Conservation (phyloP, 2,329 filamentous ascomycete genomes). For the Arthrobotrys conoides region DNA sequence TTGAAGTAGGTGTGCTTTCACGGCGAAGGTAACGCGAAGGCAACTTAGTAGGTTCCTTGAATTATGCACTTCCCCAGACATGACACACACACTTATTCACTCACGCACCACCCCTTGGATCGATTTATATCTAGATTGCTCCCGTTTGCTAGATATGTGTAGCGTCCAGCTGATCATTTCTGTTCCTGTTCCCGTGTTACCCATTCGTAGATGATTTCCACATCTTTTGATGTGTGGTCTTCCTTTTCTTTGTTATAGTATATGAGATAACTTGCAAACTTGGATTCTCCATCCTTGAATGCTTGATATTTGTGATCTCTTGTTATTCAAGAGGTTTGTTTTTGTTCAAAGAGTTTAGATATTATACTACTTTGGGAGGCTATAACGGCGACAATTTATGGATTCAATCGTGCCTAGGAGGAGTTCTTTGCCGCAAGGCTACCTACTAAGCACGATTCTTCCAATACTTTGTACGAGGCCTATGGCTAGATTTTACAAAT, state of each 20-base stretch:
- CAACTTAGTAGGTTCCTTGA: constrained; percentile 45
- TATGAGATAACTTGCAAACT: background rate
- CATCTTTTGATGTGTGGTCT: background rate
- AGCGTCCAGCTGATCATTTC: constrained; percentile 11
- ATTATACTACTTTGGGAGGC: background rate
- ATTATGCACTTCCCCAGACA: constrained; percentile 9
- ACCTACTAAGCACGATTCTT: background rate
- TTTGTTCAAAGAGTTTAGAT: background rate
- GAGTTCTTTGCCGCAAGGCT: background rate
- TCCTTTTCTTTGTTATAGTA: background rate
- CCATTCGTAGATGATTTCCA: constrained; percentile 14
- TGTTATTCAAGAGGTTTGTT: background rate
- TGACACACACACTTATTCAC: constrained; percentile 16
- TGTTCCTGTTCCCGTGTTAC: background rate
- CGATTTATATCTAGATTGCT: constrained; percentile 8
- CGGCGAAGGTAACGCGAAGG: constrained; percentile 54
- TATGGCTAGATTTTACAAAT: background rate
- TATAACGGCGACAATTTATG: background rate
- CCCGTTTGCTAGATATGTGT: constrained; percentile 17
- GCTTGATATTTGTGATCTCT: background rate
- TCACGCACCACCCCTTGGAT: background rate
- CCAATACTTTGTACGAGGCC: background rate
- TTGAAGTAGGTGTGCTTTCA: constrained; percentile 47
- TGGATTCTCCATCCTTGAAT: constrained; percentile 19
- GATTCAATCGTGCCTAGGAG: background rate